phyloP scores from a whole-genome alignment of 352 stramenopile genomes.

The Phytophthora tentaculata region DNA sequence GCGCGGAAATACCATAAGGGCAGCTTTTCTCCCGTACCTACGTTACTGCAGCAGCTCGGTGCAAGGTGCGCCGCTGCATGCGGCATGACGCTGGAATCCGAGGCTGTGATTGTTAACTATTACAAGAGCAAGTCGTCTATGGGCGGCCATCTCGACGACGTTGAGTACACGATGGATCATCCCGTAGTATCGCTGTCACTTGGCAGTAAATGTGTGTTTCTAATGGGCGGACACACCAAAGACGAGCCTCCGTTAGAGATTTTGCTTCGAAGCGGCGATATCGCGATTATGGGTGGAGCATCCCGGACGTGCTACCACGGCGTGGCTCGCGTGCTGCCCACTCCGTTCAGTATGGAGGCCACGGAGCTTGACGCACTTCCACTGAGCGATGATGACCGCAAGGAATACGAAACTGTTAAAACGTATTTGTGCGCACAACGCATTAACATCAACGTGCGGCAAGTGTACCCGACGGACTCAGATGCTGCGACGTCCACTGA shows the following conservation, averaged over 20 bases:
- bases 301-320: slow-evolving; percentile 81
- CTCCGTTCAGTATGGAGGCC: slow-evolving; percentile 39
- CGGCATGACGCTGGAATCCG: slow-evolving; percentile 54
- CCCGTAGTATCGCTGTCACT: slow-evolving; percentile 83
- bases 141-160: slow-evolving; percentile 85
- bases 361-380: slow-evolving; percentile 36
- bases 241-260: slow-evolving; percentile 65
- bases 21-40: slow-evolving; percentile 61
- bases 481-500: not conserved
- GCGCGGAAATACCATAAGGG: slow-evolving; percentile 66
- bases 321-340: slow-evolving; percentile 65
- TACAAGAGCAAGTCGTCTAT: slow-evolving; percentile 83
- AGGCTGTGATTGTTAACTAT: slow-evolving; percentile 87
- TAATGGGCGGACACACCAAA: slow-evolving; percentile 74
- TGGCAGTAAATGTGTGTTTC: slow-evolving; percentile 73
- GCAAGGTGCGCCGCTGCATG: slow-evolving; percentile 54
- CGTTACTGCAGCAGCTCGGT: slow-evolving; percentile 50
- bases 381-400: slow-evolving; percentile 10
- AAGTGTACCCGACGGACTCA: slow-evolving; percentile 59
- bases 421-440: slow-evolving; percentile 62
- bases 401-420: slow-evolving; percentile 51
- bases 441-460: slow-evolving; percentile 86
- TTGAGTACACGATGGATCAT: slow-evolving; percentile 85
- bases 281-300: slow-evolving; percentile 62
- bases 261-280: slow-evolving; percentile 73